A percentile compares a stretch with the other conserved stretches of the same genome.
These are phyloP conservation scores for Fallopia convolvulus DNA, from an alignment of 148 eudicot genomes.

Conservation along the genomic window DNA sequence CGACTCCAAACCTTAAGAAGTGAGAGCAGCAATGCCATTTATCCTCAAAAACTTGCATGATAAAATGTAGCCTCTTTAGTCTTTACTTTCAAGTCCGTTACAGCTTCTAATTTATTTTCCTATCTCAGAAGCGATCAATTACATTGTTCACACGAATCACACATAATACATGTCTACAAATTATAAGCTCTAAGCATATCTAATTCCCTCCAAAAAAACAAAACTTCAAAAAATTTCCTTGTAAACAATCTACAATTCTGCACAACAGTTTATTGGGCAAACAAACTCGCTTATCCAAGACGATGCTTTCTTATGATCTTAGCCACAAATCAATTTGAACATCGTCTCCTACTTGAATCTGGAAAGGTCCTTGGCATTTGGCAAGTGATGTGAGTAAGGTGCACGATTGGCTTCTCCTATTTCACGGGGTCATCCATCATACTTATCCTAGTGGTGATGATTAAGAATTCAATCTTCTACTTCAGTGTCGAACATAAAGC, in stretches of 20 bases:
- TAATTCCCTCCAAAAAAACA: background rate
- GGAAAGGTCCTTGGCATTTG: background rate
- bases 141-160: background rate
- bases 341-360: background rate
- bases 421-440: background rate
- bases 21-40: too few species aligned
- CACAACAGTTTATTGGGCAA: background rate
- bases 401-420: background rate
- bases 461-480: background rate
- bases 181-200: background rate
- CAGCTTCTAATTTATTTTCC: background rate
- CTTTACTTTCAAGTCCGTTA: too few species aligned
- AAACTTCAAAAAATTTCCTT: background rate
- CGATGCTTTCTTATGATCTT: background rate
- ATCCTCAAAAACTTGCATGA: too few species aligned
- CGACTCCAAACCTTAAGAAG: too few species aligned
- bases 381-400: background rate
- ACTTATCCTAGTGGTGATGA: background rate
- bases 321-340: background rate
- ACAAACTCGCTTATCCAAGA: background rate
- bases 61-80: too few species aligned
- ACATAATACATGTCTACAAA: background rate
- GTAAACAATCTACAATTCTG: background rate
- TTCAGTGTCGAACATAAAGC: background rate
- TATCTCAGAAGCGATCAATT: background rate